Percentiles rank a stretch among this genome's conserved stretches.
phyloP scores from a whole-genome alignment of 352 stramenopile species.

The Paralagenidium karlingii region DNA sequence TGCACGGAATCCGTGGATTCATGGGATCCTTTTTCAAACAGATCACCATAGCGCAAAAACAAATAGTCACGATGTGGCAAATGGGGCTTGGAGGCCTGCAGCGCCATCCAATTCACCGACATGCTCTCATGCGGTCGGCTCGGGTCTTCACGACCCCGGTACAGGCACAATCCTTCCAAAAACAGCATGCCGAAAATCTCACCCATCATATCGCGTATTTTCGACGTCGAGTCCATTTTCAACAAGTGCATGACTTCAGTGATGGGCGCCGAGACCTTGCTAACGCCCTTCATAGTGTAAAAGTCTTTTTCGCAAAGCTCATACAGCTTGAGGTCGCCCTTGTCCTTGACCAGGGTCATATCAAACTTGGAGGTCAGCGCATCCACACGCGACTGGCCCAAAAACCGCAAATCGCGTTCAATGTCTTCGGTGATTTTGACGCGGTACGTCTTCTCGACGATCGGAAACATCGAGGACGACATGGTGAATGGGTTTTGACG shows the following conservation, averaged over 20 bases:
- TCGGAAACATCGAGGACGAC: constrained; percentile 57
- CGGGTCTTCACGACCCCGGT: constrained; percentile 36
- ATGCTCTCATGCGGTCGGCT: constrained; percentile 50
- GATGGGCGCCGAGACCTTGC: constrained; percentile 52
- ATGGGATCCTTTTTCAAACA: constrained; percentile 60
- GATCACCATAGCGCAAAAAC: constrained; percentile 68
- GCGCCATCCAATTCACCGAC: constrained; percentile 70
- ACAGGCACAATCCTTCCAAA: constrained; percentile 61
- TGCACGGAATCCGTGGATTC: constrained; percentile 39
- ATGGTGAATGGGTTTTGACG: too few relatives aligned
- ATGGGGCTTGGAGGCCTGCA: constrained; percentile 71
- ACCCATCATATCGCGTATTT: constrained; percentile 63
- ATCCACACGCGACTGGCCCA: constrained; percentile 70
- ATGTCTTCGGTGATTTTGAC: constrained; percentile 69
- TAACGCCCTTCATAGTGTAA: constrained; percentile 77
- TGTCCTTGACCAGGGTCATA: constrained; percentile 70
- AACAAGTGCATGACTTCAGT: constrained; percentile 74
- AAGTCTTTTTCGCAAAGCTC: constrained; percentile 74
- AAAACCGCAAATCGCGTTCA: constrained; percentile 71
- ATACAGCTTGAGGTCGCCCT: constrained; percentile 54
- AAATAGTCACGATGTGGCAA: constrained; percentile 80
- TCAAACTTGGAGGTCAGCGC: constrained; percentile 67
- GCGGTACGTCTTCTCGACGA: constrained; percentile 76
- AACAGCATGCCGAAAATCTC: constrained; percentile 77
- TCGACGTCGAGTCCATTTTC: constrained; percentile 49